Evolutionary conservation across 441 rosid species (phyloP).

Genomic region (Croton setiger): DNA sequence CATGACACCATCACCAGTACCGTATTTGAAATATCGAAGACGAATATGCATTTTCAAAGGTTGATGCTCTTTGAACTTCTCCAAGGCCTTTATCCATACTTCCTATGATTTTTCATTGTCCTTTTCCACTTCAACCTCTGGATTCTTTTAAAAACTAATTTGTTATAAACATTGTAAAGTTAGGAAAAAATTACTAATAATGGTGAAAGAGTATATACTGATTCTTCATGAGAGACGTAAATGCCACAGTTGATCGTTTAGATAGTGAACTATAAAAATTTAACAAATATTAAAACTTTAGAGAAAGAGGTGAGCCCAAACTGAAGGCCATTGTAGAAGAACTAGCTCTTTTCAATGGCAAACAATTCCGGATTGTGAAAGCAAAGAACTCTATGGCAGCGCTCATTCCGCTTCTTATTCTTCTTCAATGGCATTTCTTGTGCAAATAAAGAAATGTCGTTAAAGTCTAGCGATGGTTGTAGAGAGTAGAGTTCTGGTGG

Average conservation of each 20-base stretch:
- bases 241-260: conserved; percentile 33
- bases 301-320: conserved; percentile 23
- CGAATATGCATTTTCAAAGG: conserved; percentile 76
- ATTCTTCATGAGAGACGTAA: conserved; percentile 74
- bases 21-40: too few species aligned
- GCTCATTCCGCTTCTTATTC: conserved; percentile 19
- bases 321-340: conserved; percentile 27
- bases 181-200: too few species aligned
- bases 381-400: conserved; percentile 36
- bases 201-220: conserved; percentile 37
- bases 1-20: too few species aligned
- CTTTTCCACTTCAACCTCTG: conserved; percentile 61
- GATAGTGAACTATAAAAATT: conserved; percentile 28
- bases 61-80: conserved; percentile 67
- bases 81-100: conserved; percentile 76
- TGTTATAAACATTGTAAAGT: neutral
- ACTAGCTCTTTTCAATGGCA: conserved; percentile 20
- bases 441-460: neutral
- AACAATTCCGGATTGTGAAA: conserved; percentile 36
- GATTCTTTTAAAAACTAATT: conserved; percentile 33
- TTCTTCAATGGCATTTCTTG: neutral
- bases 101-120: conserved; percentile 60
- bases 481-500: too few species aligned
- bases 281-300: conserved; percentile 27
- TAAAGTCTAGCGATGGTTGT: too few species aligned